Conservation (phyloP, 2,329 filamentous ascomycete species). For the Didymosphaeria variabile region DNA sequence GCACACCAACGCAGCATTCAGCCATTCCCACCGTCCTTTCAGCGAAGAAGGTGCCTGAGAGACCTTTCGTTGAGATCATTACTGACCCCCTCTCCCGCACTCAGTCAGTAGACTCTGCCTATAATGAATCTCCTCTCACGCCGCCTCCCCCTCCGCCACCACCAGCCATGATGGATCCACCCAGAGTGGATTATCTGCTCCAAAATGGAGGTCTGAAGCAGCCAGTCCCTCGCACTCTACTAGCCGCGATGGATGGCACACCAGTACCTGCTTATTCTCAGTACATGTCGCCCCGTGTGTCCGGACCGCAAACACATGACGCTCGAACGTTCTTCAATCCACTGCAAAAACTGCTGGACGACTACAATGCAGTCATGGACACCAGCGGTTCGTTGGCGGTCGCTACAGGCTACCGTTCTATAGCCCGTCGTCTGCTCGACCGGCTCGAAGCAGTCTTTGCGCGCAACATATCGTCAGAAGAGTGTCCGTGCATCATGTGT, state of each 20-base stretch:
- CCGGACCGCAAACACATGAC: constrained; percentile 58
- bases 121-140: constrained; percentile 62
- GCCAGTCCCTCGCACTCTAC: constrained; percentile 75
- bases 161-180: constrained; percentile 70
- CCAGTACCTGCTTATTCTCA: constrained; percentile 68
- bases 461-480: constrained; percentile 84
- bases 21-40: constrained; percentile 45
- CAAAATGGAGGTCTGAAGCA: constrained; percentile 84
- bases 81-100: constrained; percentile 48
- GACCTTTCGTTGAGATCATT: constrained; percentile 56
- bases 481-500: constrained; percentile 89
- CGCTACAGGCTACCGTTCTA: constrained; percentile 91
- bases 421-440: constrained; percentile 89
- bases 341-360: constrained; percentile 82
- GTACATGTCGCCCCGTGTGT: constrained; percentile 61
- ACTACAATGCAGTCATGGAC: constrained; percentile 82
- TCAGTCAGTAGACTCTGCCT: constrained; percentile 45
- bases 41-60: constrained; percentile 41
- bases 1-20: constrained; percentile 54
- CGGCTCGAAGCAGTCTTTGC: constrained; percentile 94
- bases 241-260: constrained; percentile 69
- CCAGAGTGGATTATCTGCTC: constrained; percentile 89
- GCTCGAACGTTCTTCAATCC: constrained; percentile 81
- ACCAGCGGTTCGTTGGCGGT: constrained; percentile 92
- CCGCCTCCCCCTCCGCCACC: constrained; percentile 79